Evolutionary conservation across 1,284 basidiomycete genomes (phyloP).

Genomic region (Moesziomyces parantarcticus): DNA sequence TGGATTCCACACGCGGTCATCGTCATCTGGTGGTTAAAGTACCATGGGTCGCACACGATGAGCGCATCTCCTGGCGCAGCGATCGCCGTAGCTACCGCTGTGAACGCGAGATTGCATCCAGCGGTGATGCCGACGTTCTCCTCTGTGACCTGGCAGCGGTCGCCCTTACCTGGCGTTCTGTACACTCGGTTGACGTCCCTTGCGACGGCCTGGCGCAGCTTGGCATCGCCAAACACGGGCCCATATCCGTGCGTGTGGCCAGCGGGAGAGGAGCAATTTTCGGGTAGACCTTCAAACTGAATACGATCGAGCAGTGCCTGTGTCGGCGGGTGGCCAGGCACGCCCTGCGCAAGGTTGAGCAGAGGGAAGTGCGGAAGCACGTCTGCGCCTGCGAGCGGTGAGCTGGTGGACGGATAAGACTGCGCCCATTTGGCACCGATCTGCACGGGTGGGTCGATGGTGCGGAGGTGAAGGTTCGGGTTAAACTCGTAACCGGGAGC

Average conservation of each 20-base stretch:
- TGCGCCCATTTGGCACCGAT: conserved; percentile 49
- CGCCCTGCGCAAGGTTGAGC: conserved; percentile 61
- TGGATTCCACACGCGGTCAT: conserved; percentile 70
- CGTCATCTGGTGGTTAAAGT: conserved; percentile 72
- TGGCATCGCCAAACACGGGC: conserved; percentile 75
- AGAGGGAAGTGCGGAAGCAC: conserved; percentile 29
- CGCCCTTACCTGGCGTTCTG: conserved; percentile 68
- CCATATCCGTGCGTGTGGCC: conserved; percentile 74
- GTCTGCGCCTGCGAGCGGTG: conserved; percentile 25
- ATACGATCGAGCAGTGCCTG: conserved; percentile 37
- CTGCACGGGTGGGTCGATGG: conserved; percentile 47
- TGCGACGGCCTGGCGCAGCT: conserved; percentile 74
- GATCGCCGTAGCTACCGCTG: conserved; percentile 75
- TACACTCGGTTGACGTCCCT: conserved; percentile 78
- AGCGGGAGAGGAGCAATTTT: conserved; percentile 22
- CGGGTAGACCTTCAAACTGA: conserved; percentile 21
- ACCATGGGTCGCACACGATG: conserved; percentile 81
- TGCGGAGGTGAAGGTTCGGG: conserved; percentile 26
- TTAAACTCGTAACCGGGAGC: conserved; percentile 41
- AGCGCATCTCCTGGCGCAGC: conserved; percentile 80
- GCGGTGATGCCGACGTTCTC: conserved; percentile 71
- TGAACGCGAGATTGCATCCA: conserved; percentile 79
- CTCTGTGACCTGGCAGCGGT: conserved; percentile 66
- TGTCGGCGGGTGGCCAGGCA: conserved; percentile 53
- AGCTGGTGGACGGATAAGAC: conserved; percentile 27